Evolutionary conservation across 371 early-diverging fungal species (phyloP).

Genomic region (Circinella umbellata): DNA sequence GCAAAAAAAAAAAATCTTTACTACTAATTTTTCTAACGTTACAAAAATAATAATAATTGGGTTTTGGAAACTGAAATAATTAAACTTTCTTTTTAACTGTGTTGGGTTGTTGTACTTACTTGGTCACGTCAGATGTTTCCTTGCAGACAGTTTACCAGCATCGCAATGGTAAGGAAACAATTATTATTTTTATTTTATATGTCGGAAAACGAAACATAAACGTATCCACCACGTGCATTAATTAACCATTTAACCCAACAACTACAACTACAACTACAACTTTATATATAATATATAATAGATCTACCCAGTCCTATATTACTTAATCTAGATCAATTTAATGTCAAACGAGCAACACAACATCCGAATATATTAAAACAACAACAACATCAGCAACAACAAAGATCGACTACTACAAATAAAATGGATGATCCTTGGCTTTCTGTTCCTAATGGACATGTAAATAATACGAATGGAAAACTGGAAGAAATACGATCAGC

Average conservation of each 20-base stretch:
- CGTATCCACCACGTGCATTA: conserved; percentile 8
- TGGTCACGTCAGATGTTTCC: conserved; percentile 30
- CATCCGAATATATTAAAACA: not conserved
- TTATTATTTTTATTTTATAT: not conserved
- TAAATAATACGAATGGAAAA: not conserved
- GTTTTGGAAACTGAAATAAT: not conserved
- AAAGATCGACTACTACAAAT: not conserved
- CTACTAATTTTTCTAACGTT: not conserved
- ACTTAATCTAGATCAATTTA: conserved; percentile 26
- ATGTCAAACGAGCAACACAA: conserved; percentile 19
- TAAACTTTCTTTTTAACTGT: too few species aligned
- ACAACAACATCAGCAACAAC: not conserved
- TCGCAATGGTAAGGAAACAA: conserved; percentile 32
- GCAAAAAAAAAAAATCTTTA: too few species aligned
- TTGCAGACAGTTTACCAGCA: conserved; percentile 39
- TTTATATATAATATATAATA: not conserved
- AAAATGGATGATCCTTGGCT: conserved; percentile 3
- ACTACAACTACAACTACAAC: not conserved
- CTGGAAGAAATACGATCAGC: not conserved
- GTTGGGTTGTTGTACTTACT: too few species aligned
- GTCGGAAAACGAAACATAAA: conserved; percentile 6
- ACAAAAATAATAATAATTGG: conserved; percentile 2
- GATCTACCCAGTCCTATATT: conserved; percentile 35
- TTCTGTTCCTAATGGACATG: not conserved
- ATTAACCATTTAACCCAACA: not conserved